These are phyloP conservation scores for Ceratobasidium sp. DNA, from an alignment of 1,284 basidiomycete species.

Conservation along the genomic window DNA sequence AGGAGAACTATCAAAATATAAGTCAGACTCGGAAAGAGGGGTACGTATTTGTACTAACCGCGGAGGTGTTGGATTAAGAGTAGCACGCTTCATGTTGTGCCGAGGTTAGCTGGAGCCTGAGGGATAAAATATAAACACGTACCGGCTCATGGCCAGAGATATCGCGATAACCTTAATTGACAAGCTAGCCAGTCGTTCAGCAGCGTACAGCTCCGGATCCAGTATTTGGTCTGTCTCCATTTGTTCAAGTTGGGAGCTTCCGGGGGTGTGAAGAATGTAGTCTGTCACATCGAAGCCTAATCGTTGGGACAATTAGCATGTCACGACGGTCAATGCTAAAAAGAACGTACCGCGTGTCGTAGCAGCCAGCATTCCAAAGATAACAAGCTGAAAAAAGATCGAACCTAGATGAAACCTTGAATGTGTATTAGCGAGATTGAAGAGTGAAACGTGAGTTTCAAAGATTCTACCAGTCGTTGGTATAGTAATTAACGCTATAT, in stretches of 20 bases:
- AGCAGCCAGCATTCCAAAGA: constrained; percentile 25
- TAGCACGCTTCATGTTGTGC: not conserved
- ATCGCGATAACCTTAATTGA: constrained; percentile 7
- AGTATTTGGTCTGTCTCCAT: not conserved
- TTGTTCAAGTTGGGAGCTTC: not conserved
- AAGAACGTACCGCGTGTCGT: constrained; percentile 3
- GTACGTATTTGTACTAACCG: not conserved
- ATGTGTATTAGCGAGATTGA: too few species aligned
- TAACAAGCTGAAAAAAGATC: constrained; percentile 13
- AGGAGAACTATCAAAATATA: not conserved
- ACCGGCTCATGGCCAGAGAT: constrained; percentile 19
- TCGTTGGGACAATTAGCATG: too few species aligned
- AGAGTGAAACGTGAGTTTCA: too few species aligned
- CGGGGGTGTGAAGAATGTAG: constrained; percentile 24
- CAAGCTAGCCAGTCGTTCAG: not conserved
- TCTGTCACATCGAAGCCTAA: constrained; percentile 24
- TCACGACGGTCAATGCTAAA: too few species aligned
- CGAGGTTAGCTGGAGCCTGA: too few species aligned
- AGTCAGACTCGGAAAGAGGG: not conserved
- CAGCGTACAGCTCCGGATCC: not conserved
- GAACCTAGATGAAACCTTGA: constrained; percentile 19
- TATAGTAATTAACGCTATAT: constrained; percentile 32
- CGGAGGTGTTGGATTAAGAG: constrained; percentile 18
- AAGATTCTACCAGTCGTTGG: constrained; percentile 19
- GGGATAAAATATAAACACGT: not conserved